Evolutionary conservation across 1,284 basidiomycete genomes (phyloP), one percentile per base, ranked within the genome.

Genomic region (Pseudozyma thailandica): DNA sequence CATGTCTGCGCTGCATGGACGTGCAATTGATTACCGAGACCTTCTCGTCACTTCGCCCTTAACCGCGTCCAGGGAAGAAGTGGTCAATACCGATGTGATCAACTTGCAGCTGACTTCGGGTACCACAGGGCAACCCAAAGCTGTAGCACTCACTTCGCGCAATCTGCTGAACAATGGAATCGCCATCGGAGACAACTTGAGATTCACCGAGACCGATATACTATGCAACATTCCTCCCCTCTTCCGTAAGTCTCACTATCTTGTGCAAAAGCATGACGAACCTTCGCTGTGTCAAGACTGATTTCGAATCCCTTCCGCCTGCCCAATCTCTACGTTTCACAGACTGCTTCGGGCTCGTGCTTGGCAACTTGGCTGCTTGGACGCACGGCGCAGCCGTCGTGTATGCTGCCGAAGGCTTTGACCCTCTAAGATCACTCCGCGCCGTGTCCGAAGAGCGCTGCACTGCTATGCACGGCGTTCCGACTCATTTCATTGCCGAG

Each of bases 341-440:
- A 68, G 64, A 93, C 80, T 93, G 91, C 77, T 92, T 92, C 87
- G 91, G 91, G 76, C 87, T 93, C 41, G 89, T 92, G 10, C 82
- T 93, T 72, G 91, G 92, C 35, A 93, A 93, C 74, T 85, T 92
- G 21, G 90, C 91, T 1, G 87, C 90, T 1, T 93, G 90, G 90
- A 85, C 87, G 2, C 88, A 91, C 63, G 90, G 90, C 1, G 86
- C 89, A 10, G 89, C 87, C 56, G 86, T 92, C 42, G 89, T 93
- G 6, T 93, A 92, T 76, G 87, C 91, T 0, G 88, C 90, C 1
- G 87, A 88, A 45, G 74, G 86, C 0, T 92, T 87, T 77, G 84
- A 90, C 72, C 88, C 91, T 2, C 82, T 35, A 85, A 88, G 10
- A 88, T 90, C 55, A 88, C 91, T 38, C 87, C 91, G 78, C 13